Base-by-base conservation (phyloP, 352 stramenopile species). In the Globisporangium iwayamae region DNA sequence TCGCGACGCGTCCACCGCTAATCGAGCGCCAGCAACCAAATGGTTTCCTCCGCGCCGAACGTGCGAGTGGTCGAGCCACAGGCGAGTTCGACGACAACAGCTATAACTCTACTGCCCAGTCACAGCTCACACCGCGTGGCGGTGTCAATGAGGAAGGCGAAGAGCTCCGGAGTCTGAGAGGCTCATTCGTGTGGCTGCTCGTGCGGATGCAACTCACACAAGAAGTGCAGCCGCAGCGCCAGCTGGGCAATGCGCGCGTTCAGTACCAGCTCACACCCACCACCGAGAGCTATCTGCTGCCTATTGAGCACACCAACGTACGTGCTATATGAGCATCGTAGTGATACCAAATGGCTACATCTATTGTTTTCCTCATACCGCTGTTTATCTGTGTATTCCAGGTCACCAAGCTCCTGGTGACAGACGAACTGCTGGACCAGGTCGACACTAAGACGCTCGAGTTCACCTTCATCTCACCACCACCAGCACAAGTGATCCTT, bases 301-400 rank as follows among this genome's bases (percentile, higher is more conserved):
- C 76, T 9, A 56, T 84, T 16, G 71, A 87, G 34, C 78, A 89
- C 63, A 85, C 76, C 4, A 89, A 85, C 60, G 70, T 81, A 61
- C 55, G 72, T 71, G 10, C 25, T 28, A 9, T 22, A 28, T 3
- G 52, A 22, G 18, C 4, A 4, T 10, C 41, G 20, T 18, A 2
- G 8, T 3, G 36, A 16, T 41, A 41, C 43, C 28, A 8, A 8
- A 25, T 32, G 20, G 14, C 10, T 46, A 2, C 20, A 18, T 43
- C 25, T 10, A 18, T 5, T 38, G 36, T 14, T 9, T 11, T 11
- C 45, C 32, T 59, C 4, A 41, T n/a, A 34, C 8, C 51, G n/a
- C 45, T 36, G 22, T 1, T 11, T 60, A 60, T 28, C 5, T 60
- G 32, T 50, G 30, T 20, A 8, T 14, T 25, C 28, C 32, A 85